Evolutionary conservation across 2,329 filamentous ascomycete species (phyloP).

Genomic region (Stagonosporopsis vannaccii): DNA sequence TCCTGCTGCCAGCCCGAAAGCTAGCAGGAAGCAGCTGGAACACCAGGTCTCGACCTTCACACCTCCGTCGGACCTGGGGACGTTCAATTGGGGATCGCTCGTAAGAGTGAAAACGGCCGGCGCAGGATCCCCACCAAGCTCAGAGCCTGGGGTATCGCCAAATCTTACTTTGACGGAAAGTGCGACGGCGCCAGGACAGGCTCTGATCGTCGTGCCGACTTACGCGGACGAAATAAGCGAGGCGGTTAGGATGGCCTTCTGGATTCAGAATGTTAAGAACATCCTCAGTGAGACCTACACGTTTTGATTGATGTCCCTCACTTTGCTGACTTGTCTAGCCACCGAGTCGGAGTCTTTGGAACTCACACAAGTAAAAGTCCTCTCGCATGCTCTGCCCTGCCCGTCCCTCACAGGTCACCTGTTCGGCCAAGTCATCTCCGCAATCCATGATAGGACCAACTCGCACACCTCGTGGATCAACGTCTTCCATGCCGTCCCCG

Average conservation of each 20-base stretch:
- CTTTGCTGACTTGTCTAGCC: slow-evolving; percentile 33
- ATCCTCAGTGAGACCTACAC: slow-evolving; percentile 42
- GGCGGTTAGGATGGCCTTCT: slow-evolving; percentile 37
- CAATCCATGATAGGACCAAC: slow-evolving; percentile 61
- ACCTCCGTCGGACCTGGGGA: slow-evolving; percentile 54
- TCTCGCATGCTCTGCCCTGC: slow-evolving; percentile 67
- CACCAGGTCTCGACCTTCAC: slow-evolving; percentile 53
- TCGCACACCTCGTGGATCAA: slow-evolving; percentile 67
- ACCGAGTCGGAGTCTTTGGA: slow-evolving; percentile 43
- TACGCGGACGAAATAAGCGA: slow-evolving; percentile 30
- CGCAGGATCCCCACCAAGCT: slow-evolving; percentile 51
- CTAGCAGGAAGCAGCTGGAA: slow-evolving; percentile 36
- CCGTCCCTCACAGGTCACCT: slow-evolving; percentile 59
- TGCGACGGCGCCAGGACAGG: slow-evolving; percentile 30
- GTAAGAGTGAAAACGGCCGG: slow-evolving; percentile 46
- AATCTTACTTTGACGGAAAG: slow-evolving; percentile 31
- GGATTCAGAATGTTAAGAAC: slow-evolving; percentile 41
- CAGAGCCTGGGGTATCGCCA: slow-evolving; percentile 47
- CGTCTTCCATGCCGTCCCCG: slow-evolving; percentile 69
- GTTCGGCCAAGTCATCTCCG: slow-evolving; percentile 63
- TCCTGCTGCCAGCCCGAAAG: slow-evolving; percentile 27
- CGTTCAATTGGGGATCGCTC: slow-evolving; percentile 51
- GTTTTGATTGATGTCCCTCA: not conserved
- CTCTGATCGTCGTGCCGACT: slow-evolving; percentile 38
- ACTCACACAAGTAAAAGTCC: slow-evolving; percentile 59